Evolutionary conservation across 1,139 yeast species (phyloP).

Genomic region (Saccharomyces pastorianus): DNA sequence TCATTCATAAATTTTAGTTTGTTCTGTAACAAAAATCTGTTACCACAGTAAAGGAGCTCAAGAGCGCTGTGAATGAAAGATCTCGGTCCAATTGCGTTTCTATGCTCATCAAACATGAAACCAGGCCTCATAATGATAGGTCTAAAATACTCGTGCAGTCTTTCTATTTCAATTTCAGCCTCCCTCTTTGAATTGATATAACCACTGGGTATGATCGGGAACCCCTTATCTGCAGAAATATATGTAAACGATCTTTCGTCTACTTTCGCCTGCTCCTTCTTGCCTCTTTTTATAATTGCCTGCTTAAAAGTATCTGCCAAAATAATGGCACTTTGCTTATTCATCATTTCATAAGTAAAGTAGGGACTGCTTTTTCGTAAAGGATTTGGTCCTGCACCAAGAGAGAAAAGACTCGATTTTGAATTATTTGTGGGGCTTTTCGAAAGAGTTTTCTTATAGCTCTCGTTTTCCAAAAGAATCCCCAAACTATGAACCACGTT

Average conservation of each 20-base stretch:
- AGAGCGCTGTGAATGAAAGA: slow-evolving; percentile 30
- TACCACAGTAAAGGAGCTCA: slow-evolving; percentile 38
- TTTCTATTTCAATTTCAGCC: slow-evolving; percentile 54
- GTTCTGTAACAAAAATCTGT: slow-evolving; percentile 33
- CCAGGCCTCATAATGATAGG: slow-evolving; percentile 71
- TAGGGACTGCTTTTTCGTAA: slow-evolving; percentile 41
- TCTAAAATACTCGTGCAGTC: slow-evolving; percentile 37
- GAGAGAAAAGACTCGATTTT: neutral
- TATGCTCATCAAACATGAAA: slow-evolving; percentile 59
- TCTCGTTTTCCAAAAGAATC: slow-evolving; percentile 54
- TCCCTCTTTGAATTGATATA: slow-evolving; percentile 69
- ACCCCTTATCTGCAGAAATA: slow-evolving; percentile 69
- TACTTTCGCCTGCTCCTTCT: neutral
- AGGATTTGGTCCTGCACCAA: slow-evolving; percentile 36
- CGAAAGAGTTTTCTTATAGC: slow-evolving; percentile 44
- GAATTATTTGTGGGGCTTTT: neutral
- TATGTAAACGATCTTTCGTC: slow-evolving; percentile 52
- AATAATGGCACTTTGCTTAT: slow-evolving; percentile 60
- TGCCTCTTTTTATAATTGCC: slow-evolving; percentile 2
- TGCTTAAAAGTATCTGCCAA: slow-evolving; percentile 51
- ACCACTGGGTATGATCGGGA: slow-evolving; percentile 58
- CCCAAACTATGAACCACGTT: slow-evolving; percentile 86
- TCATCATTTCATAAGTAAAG: slow-evolving; percentile 52
- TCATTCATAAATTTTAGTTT: slow-evolving; percentile 36
- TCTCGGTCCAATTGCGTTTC: slow-evolving; percentile 31